A percentile compares a stretch with the other conserved stretches of the same genome.
Conservation (phyloP, 1,284 basidiomycete genomes). For the Moesziomyces parantarcticus region DNA sequence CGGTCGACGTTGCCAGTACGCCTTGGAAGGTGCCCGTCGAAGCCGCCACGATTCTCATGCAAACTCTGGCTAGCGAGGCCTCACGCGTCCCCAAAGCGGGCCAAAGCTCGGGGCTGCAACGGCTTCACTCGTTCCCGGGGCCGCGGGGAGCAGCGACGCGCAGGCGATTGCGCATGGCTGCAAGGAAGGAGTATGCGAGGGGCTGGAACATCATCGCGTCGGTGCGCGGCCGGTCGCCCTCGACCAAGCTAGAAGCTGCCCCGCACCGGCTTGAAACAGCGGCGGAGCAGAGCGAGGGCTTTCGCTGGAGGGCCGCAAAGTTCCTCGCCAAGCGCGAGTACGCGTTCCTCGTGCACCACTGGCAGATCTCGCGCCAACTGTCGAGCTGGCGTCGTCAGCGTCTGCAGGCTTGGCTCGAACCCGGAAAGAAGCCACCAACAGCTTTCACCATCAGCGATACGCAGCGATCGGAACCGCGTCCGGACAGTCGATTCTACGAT, state of each 20-base stretch:
- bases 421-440: neutral
- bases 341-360: slow-evolving; percentile 29
- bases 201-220: slow-evolving; percentile 40
- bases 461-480: neutral
- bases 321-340: slow-evolving; percentile 30
- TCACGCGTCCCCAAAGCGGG: slow-evolving; percentile 13
- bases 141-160: neutral
- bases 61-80: slow-evolving; percentile 40
- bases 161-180: neutral
- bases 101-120: neutral
- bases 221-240: slow-evolving; percentile 10
- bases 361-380: slow-evolving; percentile 15
- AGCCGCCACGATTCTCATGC: slow-evolving; percentile 52
- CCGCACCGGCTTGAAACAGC: neutral
- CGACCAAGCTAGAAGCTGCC: neutral
- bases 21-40: slow-evolving; percentile 41
- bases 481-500: slow-evolving; percentile 40
- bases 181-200: slow-evolving; percentile 13
- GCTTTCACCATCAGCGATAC: too few species aligned
- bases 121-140: neutral
- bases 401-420: slow-evolving; percentile 11
- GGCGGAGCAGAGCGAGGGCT: slow-evolving; percentile 20
- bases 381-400: slow-evolving; percentile 16
- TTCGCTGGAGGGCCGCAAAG: slow-evolving; percentile 32
- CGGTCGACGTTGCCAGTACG: slow-evolving; percentile 18